Evolutionary conservation across 2,329 filamentous ascomycete genomes (phyloP).

Genomic region (Verticillium longisporum): DNA sequence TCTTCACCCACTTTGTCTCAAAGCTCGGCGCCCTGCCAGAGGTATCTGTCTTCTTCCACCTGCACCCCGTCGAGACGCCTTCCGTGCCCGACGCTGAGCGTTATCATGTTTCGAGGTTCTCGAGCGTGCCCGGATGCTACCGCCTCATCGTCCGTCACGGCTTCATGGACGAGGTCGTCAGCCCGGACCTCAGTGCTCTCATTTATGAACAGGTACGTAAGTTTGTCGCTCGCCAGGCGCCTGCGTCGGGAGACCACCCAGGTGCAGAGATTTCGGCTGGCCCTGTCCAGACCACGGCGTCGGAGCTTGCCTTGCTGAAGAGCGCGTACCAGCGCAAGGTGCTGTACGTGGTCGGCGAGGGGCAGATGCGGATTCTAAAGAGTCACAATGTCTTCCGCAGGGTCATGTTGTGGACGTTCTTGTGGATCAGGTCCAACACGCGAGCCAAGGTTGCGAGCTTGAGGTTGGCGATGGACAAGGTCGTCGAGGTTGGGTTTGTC

Average conservation of each 20-base stretch:
- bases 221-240: slow-evolving; percentile 33
- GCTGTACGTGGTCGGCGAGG: slow-evolving; percentile 55
- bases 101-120: slow-evolving; percentile 35
- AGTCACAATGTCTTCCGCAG: slow-evolving; percentile 34
- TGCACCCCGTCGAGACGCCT: slow-evolving; percentile 56
- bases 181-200: slow-evolving; percentile 52
- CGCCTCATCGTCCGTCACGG: slow-evolving; percentile 64
- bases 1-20: slow-evolving; percentile 65
- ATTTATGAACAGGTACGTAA: slow-evolving; percentile 51
- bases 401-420: slow-evolving; percentile 44
- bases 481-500: slow-evolving; percentile 64
- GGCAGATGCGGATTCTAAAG: slow-evolving; percentile 45
- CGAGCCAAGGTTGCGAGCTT: slow-evolving; percentile 60
- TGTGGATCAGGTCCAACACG: slow-evolving; percentile 61
- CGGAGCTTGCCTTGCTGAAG: slow-evolving; percentile 36
- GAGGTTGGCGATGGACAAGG: slow-evolving; percentile 48
- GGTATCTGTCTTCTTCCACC: slow-evolving; percentile 67
- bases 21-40: slow-evolving; percentile 64
- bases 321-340: slow-evolving; percentile 39
- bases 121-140: slow-evolving; percentile 56
- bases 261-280: not conserved
- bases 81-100: slow-evolving; percentile 41
- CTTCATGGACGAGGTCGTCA: slow-evolving; percentile 66
- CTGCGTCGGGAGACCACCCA: slow-evolving; percentile 7
- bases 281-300: slow-evolving; percentile 16